Evolutionary conservation across 2,329 filamentous ascomycete species (phyloP).

Genomic region (Colletotrichum cereale): DNA sequence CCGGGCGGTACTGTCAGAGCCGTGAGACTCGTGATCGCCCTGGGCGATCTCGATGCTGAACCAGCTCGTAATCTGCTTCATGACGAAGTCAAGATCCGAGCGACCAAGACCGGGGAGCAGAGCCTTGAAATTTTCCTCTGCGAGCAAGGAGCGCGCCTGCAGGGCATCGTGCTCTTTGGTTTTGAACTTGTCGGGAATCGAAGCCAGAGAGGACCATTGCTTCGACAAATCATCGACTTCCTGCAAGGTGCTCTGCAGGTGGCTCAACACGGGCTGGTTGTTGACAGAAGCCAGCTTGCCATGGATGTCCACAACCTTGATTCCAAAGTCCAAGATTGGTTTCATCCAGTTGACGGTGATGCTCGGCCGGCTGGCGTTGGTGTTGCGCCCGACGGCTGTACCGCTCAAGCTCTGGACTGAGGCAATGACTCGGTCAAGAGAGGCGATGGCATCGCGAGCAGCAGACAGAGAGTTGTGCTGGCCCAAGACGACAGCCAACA

Average conservation of each 20-base stretch:
- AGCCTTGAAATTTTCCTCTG: conserved; percentile 2
- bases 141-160: conserved; percentile 21
- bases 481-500: conserved; percentile 74
- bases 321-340: conserved; percentile 73
- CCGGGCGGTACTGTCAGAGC: conserved; percentile 44
- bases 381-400: conserved; percentile 37
- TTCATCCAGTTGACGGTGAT: conserved; percentile 70
- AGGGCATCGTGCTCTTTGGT: conserved; percentile 59
- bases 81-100: conserved; percentile 72
- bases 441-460: conserved; percentile 52
- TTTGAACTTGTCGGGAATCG: conserved; percentile 65
- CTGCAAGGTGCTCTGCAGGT: conserved; percentile 64
- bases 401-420: conserved; percentile 41
- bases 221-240: conserved; percentile 59
- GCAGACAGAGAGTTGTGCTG: conserved; percentile 68
- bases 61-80: conserved; percentile 78
- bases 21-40: not conserved
- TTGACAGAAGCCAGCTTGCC: conserved; percentile 70
- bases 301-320: conserved; percentile 75
- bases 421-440: conserved; percentile 38
- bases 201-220: conserved; percentile 57
- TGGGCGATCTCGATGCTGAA: not conserved
- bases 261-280: conserved; percentile 57
- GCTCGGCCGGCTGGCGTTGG: conserved; percentile 45
- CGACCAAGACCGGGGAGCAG: conserved; percentile 45